Evolutionary conservation across 345 rosid genomes (phyloP).

Genomic region (Eutrema heterophyllum): DNA sequence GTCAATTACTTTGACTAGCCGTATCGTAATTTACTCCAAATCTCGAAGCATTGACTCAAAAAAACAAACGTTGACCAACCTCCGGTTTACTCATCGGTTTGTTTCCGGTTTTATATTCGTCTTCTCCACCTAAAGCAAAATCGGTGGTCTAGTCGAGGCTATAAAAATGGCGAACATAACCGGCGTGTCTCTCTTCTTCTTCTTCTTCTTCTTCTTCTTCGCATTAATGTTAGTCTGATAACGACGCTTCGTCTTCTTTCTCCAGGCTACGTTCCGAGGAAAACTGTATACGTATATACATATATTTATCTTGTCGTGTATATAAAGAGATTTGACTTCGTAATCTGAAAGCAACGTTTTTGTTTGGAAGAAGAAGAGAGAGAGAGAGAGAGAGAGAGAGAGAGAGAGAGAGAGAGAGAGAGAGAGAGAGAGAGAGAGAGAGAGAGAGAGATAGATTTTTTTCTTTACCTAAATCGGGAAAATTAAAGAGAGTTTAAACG

Average conservation of each 20-base stretch:
- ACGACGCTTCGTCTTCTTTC: slow-evolving; percentile 34
- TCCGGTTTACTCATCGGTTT: slow-evolving; percentile 10
- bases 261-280: slow-evolving; percentile 2
- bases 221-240: slow-evolving; percentile 23
- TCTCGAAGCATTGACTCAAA: slow-evolving; percentile 13
- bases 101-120: not conserved
- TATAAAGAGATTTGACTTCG: slow-evolving; percentile 32
- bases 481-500: not conserved
- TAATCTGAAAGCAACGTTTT: slow-evolving; percentile 33
- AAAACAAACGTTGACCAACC: not conserved
- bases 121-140: not conserved
- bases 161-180: slow-evolving; percentile 12
- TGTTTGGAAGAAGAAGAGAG: not conserved
- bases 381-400: slow-evolving; percentile 7
- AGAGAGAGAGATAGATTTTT: not conserved
- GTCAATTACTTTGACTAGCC: slow-evolving; percentile 21
- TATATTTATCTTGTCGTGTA: slow-evolving; percentile 1
- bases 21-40: slow-evolving; percentile 15
- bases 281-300: not conserved
- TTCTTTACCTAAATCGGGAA: slow-evolving; percentile 31
- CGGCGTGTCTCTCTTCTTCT: not conserved
- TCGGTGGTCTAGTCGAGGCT: not conserved
- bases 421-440: slow-evolving; percentile 17
- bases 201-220: not conserved
- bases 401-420: not conserved